A percentile compares a stretch with the other conserved stretches of the same genome.
phyloP scores from a whole-genome alignment of 2,329 filamentous ascomycete genomes.

The Fusarium sterilihyphosum region DNA sequence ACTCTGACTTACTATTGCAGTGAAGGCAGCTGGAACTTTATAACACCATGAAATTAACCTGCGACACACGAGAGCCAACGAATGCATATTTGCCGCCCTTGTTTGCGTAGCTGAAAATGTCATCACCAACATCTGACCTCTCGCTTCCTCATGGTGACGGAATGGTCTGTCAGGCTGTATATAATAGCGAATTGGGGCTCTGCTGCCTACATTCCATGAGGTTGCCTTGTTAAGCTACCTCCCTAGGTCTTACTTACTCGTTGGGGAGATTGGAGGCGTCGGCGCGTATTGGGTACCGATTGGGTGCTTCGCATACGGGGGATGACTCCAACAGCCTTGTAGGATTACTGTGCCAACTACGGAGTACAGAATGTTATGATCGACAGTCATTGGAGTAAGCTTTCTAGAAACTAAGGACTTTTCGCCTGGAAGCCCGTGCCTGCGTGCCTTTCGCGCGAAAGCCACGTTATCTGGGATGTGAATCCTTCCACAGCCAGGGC shows the following conservation, averaged over 20 bases:
- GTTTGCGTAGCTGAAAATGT: background rate
- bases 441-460: background rate
- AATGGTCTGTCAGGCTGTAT: background rate
- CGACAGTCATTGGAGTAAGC: background rate
- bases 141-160: background rate
- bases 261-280: background rate
- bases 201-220: background rate
- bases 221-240: background rate
- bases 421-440: background rate
- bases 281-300: background rate
- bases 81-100: background rate
- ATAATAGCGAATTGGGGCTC: background rate
- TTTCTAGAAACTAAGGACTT: background rate
- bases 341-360: background rate
- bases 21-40: background rate
- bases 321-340: background rate
- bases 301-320: background rate
- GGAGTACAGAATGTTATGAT: too few species aligned
- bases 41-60: background rate
- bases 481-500: background rate
- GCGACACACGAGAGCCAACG: background rate
- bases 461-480: background rate
- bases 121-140: background rate
- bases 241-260: background rate
- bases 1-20: background rate